Base-by-base conservation (phyloP, 495 filamentous ascomycete species). In the Podospora pseudoanserina region DNA sequence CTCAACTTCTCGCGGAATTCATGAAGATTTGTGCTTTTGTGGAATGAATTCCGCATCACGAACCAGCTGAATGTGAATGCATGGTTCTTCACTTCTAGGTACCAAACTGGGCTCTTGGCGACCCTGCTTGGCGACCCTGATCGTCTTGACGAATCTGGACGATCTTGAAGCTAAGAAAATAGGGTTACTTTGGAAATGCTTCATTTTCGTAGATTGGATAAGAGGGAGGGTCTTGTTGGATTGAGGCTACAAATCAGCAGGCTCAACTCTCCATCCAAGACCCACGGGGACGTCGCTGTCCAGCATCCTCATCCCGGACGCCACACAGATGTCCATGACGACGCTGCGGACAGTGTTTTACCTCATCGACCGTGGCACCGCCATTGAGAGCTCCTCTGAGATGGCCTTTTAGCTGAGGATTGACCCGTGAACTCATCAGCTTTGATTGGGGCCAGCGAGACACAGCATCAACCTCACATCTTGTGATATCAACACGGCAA, bases 401-500 rank as follows among this genome's bases (percentile, higher is more conserved):
- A 72, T 87, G 86, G 2, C 85, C 85, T 69, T 86, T 86, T 18
- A 87, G 67, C 67, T 87, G 85, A 16, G 84, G 82, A 39, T 86
- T 86, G 15, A 86, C 80, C 82, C 83, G 70, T 27, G 6, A 6
- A 63, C 32, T 44, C 26, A 13, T 65, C 20, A 64, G 65, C 61
- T 32, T 1, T 27, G 15, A 26, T 1, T 18, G 18, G 15, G 5
- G n/a, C n/a, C 9, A 13, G 27, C 23, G 30, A 30, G 13, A 15
- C 28, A 23, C 11, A 34, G 16, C 18, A 11, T 1, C 20, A 4
- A 49, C 28, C 77, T 68, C 70, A 84, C 83, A 69, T 86, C 84
- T 75, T 85, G 84, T 16, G 83, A 83, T 53, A 86, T 81, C 66
- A 88, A 67, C 5, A 80, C 86, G n/a, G 85, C 85, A n/a, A 87